phyloP scores from a whole-genome alignment of 2,329 filamentous ascomycete genomes.

The Botryotinia convoluta region DNA sequence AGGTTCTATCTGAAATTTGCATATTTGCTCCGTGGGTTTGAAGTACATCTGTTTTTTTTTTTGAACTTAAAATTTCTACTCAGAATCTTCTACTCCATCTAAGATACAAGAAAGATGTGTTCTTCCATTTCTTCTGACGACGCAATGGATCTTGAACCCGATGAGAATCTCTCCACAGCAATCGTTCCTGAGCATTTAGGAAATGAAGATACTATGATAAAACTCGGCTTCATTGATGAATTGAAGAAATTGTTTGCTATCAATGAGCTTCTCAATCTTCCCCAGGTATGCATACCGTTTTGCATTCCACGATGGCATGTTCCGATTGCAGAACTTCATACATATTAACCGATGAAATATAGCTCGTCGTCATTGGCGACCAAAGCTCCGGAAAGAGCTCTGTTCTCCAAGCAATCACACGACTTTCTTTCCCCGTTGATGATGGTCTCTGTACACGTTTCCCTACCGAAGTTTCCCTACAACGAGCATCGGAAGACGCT shows the following conservation, averaged over 20 bases:
- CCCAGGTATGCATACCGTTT: slow-evolving; percentile 20
- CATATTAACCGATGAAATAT: background rate
- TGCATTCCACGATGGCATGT: background rate
- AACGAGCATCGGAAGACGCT: background rate
- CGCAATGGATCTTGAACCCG: background rate
- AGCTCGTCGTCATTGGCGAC: slow-evolving; percentile 43
- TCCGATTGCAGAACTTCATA: fast-evolving
- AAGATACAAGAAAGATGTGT: background rate
- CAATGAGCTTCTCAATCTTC: slow-evolving; percentile 25
- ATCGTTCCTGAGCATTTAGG: background rate
- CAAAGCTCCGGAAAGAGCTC: slow-evolving; percentile 43
- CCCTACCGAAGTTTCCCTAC: slow-evolving; percentile 2
- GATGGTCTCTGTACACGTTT: slow-evolving; percentile 22
- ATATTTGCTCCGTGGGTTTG: no score
- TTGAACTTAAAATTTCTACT: background rate
- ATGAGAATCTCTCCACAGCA: background rate
- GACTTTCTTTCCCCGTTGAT: slow-evolving; percentile 41
- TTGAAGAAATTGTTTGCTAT: slow-evolving; percentile 22
- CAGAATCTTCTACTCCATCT: background rate
- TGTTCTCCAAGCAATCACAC: slow-evolving; percentile 39
- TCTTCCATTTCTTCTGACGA: background rate
- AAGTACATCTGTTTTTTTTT: background rate
- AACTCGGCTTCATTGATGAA: slow-evolving; percentile 26
- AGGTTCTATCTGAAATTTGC: no score
- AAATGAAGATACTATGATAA: slow-evolving; percentile 5